A percentile compares a stretch with the other conserved stretches of the same genome.
Conservation (phyloP, 805 yeast species). For the Starmerella stigmatis region DNA sequence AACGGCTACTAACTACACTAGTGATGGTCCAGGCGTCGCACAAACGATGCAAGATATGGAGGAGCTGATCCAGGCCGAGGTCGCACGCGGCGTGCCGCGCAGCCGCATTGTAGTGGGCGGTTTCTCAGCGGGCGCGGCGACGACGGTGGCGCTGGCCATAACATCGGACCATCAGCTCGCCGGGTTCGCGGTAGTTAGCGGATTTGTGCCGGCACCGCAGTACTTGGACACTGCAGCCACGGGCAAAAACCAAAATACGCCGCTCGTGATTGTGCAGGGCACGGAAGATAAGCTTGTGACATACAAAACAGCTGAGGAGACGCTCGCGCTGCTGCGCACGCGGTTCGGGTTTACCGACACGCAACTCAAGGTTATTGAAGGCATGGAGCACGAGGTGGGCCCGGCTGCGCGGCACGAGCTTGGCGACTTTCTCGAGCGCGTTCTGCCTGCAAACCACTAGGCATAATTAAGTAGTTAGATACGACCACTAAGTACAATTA, state of each 20-base stretch:
- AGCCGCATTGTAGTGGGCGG: conserved; percentile 79
- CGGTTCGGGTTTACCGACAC: conserved; percentile 35
- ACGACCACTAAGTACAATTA: not conserved
- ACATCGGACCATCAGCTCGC: conserved; percentile 43
- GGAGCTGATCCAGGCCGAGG: conserved; percentile 28
- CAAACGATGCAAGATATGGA: conserved; percentile 27
- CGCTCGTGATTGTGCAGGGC: conserved; percentile 86
- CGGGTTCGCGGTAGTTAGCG: conserved; percentile 69
- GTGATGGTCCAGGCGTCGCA: conserved; percentile 33
- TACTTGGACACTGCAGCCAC: conserved; percentile 6
- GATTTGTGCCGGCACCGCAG: conserved; percentile 42
- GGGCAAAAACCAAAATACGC: conserved; percentile 49
- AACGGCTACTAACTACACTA: conserved; percentile 15
- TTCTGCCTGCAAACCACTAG: no score
- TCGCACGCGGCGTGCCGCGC: conserved; percentile 30
- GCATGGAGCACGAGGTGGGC: conserved; percentile 44
- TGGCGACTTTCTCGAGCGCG: not conserved
- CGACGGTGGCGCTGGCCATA: conserved; percentile 39
- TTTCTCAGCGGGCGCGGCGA: conserved; percentile 86
- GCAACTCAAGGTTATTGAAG: conserved; percentile 45
- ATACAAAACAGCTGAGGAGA: conserved; percentile 31
- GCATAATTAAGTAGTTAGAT: no score
- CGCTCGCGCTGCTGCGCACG: conserved; percentile 17
- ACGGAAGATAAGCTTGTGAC: conserved; percentile 57
- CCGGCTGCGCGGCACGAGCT: not conserved